Evolutionary conservation across 257 asterid genomes (phyloP), one percentile per base, ranked within the genome.

Genomic region (Petunia secreta): DNA sequence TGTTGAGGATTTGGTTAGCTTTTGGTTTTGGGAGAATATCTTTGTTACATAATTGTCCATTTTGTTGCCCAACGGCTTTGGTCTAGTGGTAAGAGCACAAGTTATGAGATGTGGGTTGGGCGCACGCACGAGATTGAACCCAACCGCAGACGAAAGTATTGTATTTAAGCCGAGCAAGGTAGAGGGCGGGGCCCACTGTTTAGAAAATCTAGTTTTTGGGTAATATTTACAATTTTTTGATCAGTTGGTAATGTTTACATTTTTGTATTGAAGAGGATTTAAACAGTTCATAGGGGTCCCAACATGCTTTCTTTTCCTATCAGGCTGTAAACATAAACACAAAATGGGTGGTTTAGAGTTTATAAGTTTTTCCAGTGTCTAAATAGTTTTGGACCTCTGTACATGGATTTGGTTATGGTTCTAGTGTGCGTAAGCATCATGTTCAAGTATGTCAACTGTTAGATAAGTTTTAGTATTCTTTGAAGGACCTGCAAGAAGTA

Each of bases 191-290:
- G 25, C 25, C 25, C 62, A 50, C 50, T 48, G 46, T 34, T 53
- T 11, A 43, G 75, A 50, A 38, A 73, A 50, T 73, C 36, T 34
- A 10, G 36, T 50, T 73, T 73, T 73, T 11, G 55, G 44, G 2
- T 71, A 48, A 7, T 48, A 10, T 36, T 71, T 11, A 34, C 43
- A 48, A 46, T 4, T 46, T 69, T 46, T 69, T 46, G 10, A 10
- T 36, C 76, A 69, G 54, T 69, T 69, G 62, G 50, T 50, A 50
- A 48, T 71, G 60, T 50, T 8, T 34, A 11, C 60, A 36, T 73
- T 34, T 46, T 73, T 73, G 62, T 36, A 73, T 73, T 67, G 75
- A 73, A 50, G 77, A 73, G 50, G 25, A 73, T 50, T 57, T 62
- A 73, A 73, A 73, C 62, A 36, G 34, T 50, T 73, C 63, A 0